Conservation (phyloP, 2,329 filamentous ascomycete genomes). For the Paecilomyces dactylethromorphus region DNA sequence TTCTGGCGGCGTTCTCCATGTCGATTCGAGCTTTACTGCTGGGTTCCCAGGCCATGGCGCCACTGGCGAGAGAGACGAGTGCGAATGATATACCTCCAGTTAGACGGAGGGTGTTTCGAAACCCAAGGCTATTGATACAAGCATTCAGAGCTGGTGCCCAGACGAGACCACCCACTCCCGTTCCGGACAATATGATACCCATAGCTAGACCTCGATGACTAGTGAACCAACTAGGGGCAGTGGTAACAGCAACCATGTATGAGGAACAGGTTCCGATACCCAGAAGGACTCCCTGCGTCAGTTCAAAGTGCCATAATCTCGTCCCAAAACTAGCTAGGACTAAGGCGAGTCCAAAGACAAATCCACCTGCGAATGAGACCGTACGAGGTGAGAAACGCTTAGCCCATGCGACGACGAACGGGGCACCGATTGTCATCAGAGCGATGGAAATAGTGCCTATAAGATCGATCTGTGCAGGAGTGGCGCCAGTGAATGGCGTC, state of each 20-base stretch:
- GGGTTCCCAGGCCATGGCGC: constrained; percentile 23
- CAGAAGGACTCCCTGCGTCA: constrained; percentile 31
- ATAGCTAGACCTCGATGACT: constrained; percentile 31
- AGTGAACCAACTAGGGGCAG: constrained; percentile 34
- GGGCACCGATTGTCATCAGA: constrained; percentile 29
- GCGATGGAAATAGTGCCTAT: constrained; percentile 31
- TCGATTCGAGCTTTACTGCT: constrained; percentile 15
- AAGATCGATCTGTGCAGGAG: constrained; percentile 30
- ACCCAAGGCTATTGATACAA: constrained; percentile 27
- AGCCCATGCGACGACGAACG: constrained; percentile 26
- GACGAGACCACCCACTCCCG: constrained; percentile 34
- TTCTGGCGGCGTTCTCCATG: constrained; percentile 8
- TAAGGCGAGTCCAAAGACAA: constrained; percentile 20
- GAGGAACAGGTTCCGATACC: constrained; percentile 33
- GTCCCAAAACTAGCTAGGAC: constrained; percentile 25
- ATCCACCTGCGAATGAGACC: constrained; percentile 21
- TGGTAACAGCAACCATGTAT: constrained; percentile 33
- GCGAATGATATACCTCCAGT: constrained; percentile 18
- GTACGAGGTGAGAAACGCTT: constrained; percentile 25
- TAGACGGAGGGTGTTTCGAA: constrained; percentile 31
- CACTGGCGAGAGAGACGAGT: constrained; percentile 20
- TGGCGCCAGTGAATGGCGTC: constrained; percentile 30
- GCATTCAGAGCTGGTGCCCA: constrained; percentile 29
- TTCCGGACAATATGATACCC: constrained; percentile 33
- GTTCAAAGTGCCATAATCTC: constrained; percentile 25